Percentiles rank a stretch among this genome's conserved stretches.
phyloP scores from a whole-genome alignment of 2,329 filamentous ascomycete species.

The Neofusicoccum umdonicola region DNA sequence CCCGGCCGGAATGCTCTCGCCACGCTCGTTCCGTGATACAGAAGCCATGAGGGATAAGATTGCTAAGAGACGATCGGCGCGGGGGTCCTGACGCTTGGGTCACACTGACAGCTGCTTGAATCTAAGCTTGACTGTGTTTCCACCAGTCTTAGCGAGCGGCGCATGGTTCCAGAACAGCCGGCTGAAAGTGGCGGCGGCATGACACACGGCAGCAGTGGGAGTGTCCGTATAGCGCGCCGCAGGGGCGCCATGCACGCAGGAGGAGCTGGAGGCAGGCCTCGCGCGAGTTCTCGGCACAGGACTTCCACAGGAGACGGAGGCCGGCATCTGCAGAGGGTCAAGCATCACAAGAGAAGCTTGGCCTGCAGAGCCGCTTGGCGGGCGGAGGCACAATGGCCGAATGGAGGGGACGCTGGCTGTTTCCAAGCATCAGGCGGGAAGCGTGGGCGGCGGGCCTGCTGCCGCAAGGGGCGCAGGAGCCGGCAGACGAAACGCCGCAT shows the following conservation, averaged over 20 bases:
- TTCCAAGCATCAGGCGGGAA: neutral
- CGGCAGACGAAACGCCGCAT: neutral
- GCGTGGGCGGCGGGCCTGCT: neutral
- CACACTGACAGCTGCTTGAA: neutral
- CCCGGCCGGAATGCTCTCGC: neutral
- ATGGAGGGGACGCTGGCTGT: neutral
- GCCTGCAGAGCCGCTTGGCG: neutral
- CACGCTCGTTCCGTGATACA: slow-evolving; percentile 5
- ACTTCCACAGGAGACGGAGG: neutral
- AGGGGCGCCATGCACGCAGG: neutral
- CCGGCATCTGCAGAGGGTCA: neutral
- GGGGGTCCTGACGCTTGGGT: neutral
- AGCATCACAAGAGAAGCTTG: slow-evolving; percentile 7
- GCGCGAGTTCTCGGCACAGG: neutral
- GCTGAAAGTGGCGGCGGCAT: neutral
- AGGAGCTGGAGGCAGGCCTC: no score
- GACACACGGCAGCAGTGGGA: neutral
- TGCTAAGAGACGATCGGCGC: slow-evolving; percentile 1
- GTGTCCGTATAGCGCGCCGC: neutral
- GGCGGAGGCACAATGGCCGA: neutral
- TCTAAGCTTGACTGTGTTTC: slow-evolving; percentile 6
- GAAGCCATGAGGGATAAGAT: slow-evolving; percentile 9
- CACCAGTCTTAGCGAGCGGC: neutral
- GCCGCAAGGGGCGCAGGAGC: neutral
- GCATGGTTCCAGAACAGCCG: neutral